Base-by-base conservation (phyloP, 768 basidiomycete species). In the Tricholoma saponaceum region DNA sequence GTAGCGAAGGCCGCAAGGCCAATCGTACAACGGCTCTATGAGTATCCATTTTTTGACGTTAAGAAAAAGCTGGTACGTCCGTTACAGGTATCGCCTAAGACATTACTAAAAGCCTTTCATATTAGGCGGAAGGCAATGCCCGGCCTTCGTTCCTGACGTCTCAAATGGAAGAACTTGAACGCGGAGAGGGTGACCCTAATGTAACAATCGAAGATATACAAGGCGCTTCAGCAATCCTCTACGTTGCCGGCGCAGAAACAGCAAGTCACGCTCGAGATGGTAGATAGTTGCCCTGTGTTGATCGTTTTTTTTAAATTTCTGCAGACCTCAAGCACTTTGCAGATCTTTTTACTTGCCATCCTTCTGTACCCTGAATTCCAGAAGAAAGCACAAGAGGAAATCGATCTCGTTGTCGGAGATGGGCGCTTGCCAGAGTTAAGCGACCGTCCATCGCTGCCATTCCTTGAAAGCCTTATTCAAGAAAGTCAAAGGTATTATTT, bases 271-370 rank as follows among this genome's bases (percentile, higher is more conserved):
- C 39, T 41, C 39, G 39, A 41, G 16, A 18, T 41, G 39, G 39
- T 41, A 41, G 39, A 41, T n/a, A 16, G 39, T 18, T 41, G n/a
- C 16, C 16, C 39, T 41, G 39, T 49, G 18, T 55, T 56, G 30
- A 60, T 28, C 8, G 32, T 55, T 32, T 23, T 14, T 41, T 35
- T n/a, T n/a, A n/a, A n/a, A 37, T 37, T 37, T 37, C 35, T 41
- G 39, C 33, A 75, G 74, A 75, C 71, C 1, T 70, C 64, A 28
- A 66, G 69, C 4, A 60, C 70, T 1, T 49, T 76, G 1, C 58
- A 62, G 10, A 59, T 67, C 1, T 76, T 80, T 59, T 56, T 79
- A 43, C 66, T 78, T 13, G 72, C 73, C 1, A 74, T 80, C 73
- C 64, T 72, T 5, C 60, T 69, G 8, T 61, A 76, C 56, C 78